phyloP scores from a whole-genome alignment of 2,329 filamentous ascomycete species.

The Exophiala calicioides region DNA sequence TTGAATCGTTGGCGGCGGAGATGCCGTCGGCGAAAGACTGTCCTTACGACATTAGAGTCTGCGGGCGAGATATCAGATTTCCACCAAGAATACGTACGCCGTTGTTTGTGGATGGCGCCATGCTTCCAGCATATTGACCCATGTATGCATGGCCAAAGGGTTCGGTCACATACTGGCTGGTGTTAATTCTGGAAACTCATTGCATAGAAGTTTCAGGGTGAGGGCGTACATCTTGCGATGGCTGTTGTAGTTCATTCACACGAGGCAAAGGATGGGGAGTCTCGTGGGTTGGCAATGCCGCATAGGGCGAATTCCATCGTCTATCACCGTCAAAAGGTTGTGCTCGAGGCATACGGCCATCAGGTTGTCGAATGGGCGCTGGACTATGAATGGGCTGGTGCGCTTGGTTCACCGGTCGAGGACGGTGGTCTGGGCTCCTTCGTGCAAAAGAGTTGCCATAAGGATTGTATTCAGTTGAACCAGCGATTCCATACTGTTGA shows the following conservation, averaged over 20 bases:
- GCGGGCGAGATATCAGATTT: no score
- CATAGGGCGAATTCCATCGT: conserved; percentile 5
- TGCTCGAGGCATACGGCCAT: background rate
- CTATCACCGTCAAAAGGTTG: background rate
- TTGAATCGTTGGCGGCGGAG: conserved; percentile 1
- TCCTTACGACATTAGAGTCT: background rate
- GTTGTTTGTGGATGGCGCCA: conserved; percentile 3
- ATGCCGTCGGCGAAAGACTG: conserved; percentile 6
- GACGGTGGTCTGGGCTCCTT: background rate
- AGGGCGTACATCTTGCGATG: background rate
- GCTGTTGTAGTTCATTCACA: background rate
- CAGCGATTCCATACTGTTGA: background rate
- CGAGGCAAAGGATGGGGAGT: background rate
- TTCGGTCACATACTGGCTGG: background rate
- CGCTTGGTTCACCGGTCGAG: background rate
- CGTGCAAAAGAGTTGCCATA: background rate
- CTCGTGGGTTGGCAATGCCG: background rate
- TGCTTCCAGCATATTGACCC: background rate
- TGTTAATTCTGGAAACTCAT: background rate
- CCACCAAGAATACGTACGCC: background rate
- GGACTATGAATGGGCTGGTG: conserved; percentile 2
- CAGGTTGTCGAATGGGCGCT: conserved; percentile 1
- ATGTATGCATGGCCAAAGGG: background rate
- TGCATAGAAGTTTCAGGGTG: background rate
- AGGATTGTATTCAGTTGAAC: conserved; percentile 9